Base-by-base conservation (phyloP, 73 alveolate genomes). In the Tetrahymena thermophila region DNA sequence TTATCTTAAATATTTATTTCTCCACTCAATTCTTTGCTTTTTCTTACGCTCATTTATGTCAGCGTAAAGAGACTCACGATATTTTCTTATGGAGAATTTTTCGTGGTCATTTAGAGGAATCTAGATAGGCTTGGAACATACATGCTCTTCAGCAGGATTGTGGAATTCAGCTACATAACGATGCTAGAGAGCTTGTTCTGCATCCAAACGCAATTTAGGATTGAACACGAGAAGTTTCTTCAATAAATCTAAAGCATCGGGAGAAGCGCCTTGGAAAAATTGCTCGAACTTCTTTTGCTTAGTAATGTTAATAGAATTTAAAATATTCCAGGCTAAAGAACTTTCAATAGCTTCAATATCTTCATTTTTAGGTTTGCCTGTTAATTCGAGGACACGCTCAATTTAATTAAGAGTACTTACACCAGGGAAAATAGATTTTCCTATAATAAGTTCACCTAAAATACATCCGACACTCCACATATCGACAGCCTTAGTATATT, bases 391-490 rank as follows among this genome's bases (percentile, higher is more conserved):
- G 35, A 98, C 96, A 94, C 98, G 94, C 58, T 98, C 98, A 43
- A 98, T 71, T 96, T 98, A 96, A 84, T 97, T 97, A 40, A 97
- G 97, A 4, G 98, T 97, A 6, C 98, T 95, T 0, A 98, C 97
- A 35, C 99, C 99, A 31, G 99, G 99, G 84, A 98, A 98, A 43
- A 98, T 96, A 0, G 99, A 98, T 57, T 97, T 97, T 4, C 99
- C 99, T 31, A 96, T 93, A 15, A 98, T 93, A 28, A 98, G 96
- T 93, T 98, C 99, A 9, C 98, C 99, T 85, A 98, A 85, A 55
- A 98, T 98, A 85, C 99, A 98, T 10, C 99, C 99, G 23, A 98
- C 97, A 85, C 98, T 94, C 99, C 99, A 98, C 99, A 98, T 98
- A 89, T 98, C 99, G 34, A 98, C 99, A 25, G 98, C 99, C 85